phyloP scores from a whole-genome alignment of 2,329 filamentous ascomycete species.

The Juglanconis oblonga region DNA sequence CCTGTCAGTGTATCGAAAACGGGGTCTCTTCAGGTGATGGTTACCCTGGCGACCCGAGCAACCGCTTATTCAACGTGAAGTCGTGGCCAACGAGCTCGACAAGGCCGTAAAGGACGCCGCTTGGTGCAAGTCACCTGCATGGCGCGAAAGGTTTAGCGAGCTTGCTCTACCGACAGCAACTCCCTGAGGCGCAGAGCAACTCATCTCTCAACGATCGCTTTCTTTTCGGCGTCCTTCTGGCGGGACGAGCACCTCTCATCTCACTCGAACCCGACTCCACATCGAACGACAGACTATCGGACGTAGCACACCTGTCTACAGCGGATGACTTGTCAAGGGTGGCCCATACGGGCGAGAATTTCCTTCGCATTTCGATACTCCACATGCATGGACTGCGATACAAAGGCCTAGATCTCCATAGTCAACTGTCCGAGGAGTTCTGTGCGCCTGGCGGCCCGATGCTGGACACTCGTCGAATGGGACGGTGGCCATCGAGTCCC shows the following conservation, averaged over 20 bases:
- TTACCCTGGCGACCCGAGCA: slow-evolving; percentile 62
- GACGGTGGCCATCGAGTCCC: slow-evolving; percentile 69
- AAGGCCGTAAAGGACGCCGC: not conserved
- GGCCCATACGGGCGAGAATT: not conserved
- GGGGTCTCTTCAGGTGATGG: slow-evolving; percentile 59
- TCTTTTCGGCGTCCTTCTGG: slow-evolving; percentile 31
- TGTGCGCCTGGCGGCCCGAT: slow-evolving; percentile 47
- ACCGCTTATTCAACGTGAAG: slow-evolving; percentile 20
- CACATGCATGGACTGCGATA: slow-evolving; percentile 68
- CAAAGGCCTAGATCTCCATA: slow-evolving; percentile 56
- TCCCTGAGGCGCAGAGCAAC: slow-evolving; percentile 20
- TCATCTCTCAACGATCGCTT: not conserved
- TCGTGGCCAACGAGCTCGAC: not conserved
- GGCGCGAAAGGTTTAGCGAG: slow-evolving; percentile 61
- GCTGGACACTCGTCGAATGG: slow-evolving; percentile 63
- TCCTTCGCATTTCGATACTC: slow-evolving; percentile 50
- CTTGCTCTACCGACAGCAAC: slow-evolving; percentile 60
- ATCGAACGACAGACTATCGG: not conserved
- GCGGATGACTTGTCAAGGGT: slow-evolving; percentile 4
- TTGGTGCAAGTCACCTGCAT: slow-evolving; percentile 68
- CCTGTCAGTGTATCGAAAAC: slow-evolving; percentile 59
- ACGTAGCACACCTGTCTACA: not conserved
- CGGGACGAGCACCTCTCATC: slow-evolving; percentile 26
- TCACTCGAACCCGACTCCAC: not conserved
- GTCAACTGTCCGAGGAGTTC: slow-evolving; percentile 54